phyloP scores from a whole-genome alignment of 768 basidiomycete genomes.

The Termitomyces sp. region DNA sequence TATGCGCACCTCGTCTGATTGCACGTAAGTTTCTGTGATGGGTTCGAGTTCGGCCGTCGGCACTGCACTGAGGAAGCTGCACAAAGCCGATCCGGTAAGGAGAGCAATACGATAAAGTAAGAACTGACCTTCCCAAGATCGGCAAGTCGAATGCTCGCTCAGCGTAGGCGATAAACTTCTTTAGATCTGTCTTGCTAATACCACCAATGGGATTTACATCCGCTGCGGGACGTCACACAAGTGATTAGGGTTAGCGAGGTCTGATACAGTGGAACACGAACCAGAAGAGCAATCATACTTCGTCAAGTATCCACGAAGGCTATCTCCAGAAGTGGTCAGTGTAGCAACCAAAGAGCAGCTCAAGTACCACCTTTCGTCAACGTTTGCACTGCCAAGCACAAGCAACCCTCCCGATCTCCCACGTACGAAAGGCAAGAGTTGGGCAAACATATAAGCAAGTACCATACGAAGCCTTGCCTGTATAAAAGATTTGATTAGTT shows the following conservation, averaged over 20 bases:
- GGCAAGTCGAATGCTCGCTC: constrained; percentile 78
- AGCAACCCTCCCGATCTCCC: constrained; percentile 82
- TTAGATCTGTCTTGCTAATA: constrained; percentile 96
- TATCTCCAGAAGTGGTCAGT: constrained; percentile 23
- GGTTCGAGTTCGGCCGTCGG: constrained; percentile 98
- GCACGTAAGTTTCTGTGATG: constrained; percentile 89
- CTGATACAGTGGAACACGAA: constrained; percentile 21
- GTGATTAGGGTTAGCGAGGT: background rate
- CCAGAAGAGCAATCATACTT: constrained; percentile 97
- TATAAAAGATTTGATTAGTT: background rate
- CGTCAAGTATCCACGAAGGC: constrained; percentile 93
- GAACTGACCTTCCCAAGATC: constrained; percentile 64
- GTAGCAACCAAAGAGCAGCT: background rate
- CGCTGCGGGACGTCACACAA: constrained; percentile 40
- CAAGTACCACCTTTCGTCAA: constrained; percentile 80
- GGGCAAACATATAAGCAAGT: constrained; percentile 90
- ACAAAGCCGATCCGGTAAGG: background rate
- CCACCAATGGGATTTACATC: constrained; percentile 98
- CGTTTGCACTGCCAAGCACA: constrained; percentile 97
- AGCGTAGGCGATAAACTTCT: constrained; percentile 91
- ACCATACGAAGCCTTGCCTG: constrained; percentile 95
- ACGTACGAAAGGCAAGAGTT: constrained; percentile 88
- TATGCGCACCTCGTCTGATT: constrained; percentile 81
- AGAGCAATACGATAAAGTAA: background rate
- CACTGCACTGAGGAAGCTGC: constrained; percentile 84